Conservation (phyloP, 2,329 filamentous ascomycete species). For the Microthyrium microscopicum region DNA sequence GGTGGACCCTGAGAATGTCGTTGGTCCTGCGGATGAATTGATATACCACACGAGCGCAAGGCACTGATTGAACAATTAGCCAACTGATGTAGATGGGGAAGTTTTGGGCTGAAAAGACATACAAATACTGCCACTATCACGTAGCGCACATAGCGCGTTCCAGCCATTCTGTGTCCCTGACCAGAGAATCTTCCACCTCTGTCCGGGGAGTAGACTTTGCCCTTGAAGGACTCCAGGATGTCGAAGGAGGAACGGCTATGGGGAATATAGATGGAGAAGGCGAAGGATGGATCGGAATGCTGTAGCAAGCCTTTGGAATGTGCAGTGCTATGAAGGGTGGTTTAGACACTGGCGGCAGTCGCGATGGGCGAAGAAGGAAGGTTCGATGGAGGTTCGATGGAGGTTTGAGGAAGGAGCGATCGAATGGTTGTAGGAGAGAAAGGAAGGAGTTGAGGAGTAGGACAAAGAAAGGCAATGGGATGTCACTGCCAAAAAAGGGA, state of each 20-base stretch:
- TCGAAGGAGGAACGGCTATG: not conserved
- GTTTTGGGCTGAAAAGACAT: conserved; percentile 23
- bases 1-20: conserved; percentile 18
- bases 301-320: not conserved
- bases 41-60: conserved; percentile 70
- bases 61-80: conserved; percentile 24
- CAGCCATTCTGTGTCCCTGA: conserved; percentile 73
- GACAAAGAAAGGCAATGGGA: too few relatives aligned
- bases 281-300: not conserved
- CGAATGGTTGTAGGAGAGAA: too few relatives aligned
- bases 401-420: not conserved
- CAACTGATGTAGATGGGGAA: conserved; percentile 8
- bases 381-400: not conserved
- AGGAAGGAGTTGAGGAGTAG: not conserved
- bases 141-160: conserved; percentile 54
- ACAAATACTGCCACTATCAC: conserved; percentile 74
- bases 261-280: not conserved
- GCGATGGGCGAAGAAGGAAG: not conserved
- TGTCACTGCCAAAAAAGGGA: too few relatives aligned
- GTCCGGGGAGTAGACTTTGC: not conserved
- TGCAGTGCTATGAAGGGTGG: not conserved
- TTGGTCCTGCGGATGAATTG: conserved; percentile 17
- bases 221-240: conserved; percentile 3
- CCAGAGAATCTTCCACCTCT: conserved; percentile 3
- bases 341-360: not conserved